A percentile compares a stretch with the other conserved stretches of the same genome.
phyloP scores from a whole-genome alignment of 2,329 filamentous ascomycete genomes.

The Massarina eburnea region DNA sequence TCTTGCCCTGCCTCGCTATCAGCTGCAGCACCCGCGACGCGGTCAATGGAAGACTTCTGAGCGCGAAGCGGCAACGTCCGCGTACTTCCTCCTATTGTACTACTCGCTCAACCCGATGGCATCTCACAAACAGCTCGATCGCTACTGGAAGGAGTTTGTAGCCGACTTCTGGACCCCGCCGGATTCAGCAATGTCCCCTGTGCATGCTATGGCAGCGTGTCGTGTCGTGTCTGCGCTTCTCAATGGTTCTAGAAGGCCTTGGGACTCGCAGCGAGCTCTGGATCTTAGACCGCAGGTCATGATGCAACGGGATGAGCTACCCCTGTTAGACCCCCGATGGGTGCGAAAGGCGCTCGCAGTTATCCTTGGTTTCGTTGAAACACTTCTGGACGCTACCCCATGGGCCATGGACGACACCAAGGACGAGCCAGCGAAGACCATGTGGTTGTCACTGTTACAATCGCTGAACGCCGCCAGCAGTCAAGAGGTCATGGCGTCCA shows the following conservation, averaged over 20 bases:
- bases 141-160: constrained; percentile 78
- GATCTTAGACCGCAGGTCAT: constrained; percentile 54
- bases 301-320: constrained; percentile 69
- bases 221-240: constrained; percentile 74
- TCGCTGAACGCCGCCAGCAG: constrained; percentile 68
- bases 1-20: constrained; percentile 26
- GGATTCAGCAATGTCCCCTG: constrained; percentile 19
- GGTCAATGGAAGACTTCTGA: constrained; percentile 68
- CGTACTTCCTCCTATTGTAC: constrained; percentile 62
- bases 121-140: constrained; percentile 66
- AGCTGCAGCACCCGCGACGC: constrained; percentile 35
- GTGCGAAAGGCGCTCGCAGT: constrained; percentile 68
- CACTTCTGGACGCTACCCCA: constrained; percentile 53
- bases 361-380: constrained; percentile 65
- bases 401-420: constrained; percentile 45
- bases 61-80: constrained; percentile 63
- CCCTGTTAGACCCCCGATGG: constrained; percentile 83
- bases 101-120: constrained; percentile 63
- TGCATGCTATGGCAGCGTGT: constrained; percentile 45
- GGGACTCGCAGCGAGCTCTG: constrained; percentile 73
- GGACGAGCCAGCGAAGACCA: constrained; percentile 54
- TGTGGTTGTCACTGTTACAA: constrained; percentile 65
- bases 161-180: constrained; percentile 58
- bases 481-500: constrained; percentile 88
- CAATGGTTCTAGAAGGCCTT: constrained; percentile 61